Evolutionary conservation across 2,329 filamentous ascomycete species (phyloP).

Genomic region (Fusarium buxicola): DNA sequence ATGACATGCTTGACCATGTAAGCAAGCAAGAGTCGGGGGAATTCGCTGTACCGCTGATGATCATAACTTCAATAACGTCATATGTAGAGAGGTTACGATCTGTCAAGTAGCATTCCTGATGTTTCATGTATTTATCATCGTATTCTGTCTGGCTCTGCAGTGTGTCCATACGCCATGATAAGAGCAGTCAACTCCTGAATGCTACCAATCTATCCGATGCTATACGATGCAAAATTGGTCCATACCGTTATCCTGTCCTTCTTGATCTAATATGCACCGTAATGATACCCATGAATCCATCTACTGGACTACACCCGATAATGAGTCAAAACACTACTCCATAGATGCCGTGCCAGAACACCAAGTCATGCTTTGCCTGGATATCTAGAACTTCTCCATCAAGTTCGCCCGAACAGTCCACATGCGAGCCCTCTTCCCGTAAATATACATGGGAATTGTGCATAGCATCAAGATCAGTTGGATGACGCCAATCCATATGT

Average conservation of each 20-base stretch:
- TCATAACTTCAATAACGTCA: not conserved
- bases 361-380: slow-evolving; percentile 16
- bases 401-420: slow-evolving; percentile 90
- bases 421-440: slow-evolving; percentile 89
- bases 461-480: slow-evolving; percentile 80
- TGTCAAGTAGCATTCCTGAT: no score
- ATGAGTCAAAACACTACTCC: slow-evolving; percentile 1
- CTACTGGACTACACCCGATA: slow-evolving; percentile 3
- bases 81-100: no score
- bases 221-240: slow-evolving; percentile 1
- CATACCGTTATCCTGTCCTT: slow-evolving; percentile 13
- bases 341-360: slow-evolving; percentile 7
- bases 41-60: not conserved
- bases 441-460: slow-evolving; percentile 94
- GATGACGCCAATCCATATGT: slow-evolving; percentile 85
- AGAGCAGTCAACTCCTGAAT: not conserved
- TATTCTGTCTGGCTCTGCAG: not conserved
- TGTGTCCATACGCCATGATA: not conserved
- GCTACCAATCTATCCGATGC: slow-evolving; percentile 3
- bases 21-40: not conserved
- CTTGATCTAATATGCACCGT: slow-evolving; percentile 7
- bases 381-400: slow-evolving; percentile 76
- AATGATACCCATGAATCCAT: slow-evolving; percentile 8
- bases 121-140: not conserved
- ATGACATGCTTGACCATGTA: not conserved